Evolutionary conservation across 176 grass and related monocot species (phyloP), one percentile per base, ranked within the genome.

Genomic region (Avena sativa): DNA sequence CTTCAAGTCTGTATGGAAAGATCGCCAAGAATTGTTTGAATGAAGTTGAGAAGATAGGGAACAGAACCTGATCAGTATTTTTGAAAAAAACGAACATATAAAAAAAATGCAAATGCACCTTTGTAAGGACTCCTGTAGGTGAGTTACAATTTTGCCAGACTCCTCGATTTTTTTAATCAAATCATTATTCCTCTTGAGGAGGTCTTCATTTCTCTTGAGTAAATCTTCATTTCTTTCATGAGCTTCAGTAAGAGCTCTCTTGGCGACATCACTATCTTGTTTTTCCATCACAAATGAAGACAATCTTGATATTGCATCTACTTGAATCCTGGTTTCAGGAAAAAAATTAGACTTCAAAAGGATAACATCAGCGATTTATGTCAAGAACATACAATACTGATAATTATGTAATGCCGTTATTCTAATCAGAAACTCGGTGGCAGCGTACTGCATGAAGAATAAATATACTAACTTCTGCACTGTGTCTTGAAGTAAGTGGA

Each of bases 221-320:
- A 92, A 64, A 81, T 90, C 90, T 78, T 90, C 86, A 79, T 95
- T 95, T 88, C 83, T 92, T 90, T 86, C 88, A 85, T 88, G 90
- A 84, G 88, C 86, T 89, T 90, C 90, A 79, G 86, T 76, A 84
- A 90, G 70, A 78, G 88, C 86, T 90, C 72, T 90, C 48, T 90
- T 92, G 61, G 83, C 70, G 61, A 88, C 79, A 86, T 95, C 88
- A 52, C 46, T 92, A 81, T 91, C 93, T 89, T 92, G 88, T 74
- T 86, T 90, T 86, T 92, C 88, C 86, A 87, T 90, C 53, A 86
- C 86, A 89, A 92, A 92, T 53, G 87, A 92, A 79, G 90, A 88
- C 57, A 89, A 89, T 60, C 90, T 86, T 86, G 86, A 89, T 79
- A 92, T 88, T 66, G 87, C 89, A 91, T 91, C 89, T 71, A 91